Evolutionary conservation across 2,329 filamentous ascomycete genomes (phyloP).

Genomic region (Fonsecaea erecta): DNA sequence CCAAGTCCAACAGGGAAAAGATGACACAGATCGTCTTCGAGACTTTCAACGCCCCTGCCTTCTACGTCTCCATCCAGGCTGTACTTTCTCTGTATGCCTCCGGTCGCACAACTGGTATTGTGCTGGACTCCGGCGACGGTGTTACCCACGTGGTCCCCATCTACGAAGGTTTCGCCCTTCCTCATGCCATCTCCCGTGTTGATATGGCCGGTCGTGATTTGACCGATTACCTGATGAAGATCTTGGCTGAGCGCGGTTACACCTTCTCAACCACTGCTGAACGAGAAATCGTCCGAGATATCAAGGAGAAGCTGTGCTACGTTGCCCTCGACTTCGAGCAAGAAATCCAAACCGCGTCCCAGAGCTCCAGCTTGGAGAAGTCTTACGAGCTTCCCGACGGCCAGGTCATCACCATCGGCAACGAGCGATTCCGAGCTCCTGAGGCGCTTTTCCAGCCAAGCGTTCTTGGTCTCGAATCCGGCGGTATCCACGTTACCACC

Average conservation of each 20-base stretch:
- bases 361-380: slow-evolving; percentile 99
- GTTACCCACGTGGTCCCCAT: slow-evolving; percentile 99
- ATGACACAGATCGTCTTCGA: slow-evolving; percentile 99
- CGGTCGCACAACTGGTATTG: slow-evolving; percentile 99
- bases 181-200: slow-evolving; percentile 99
- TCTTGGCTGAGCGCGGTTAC: slow-evolving; percentile 98
- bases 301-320: slow-evolving; percentile 99
- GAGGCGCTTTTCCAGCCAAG: slow-evolving; percentile 99
- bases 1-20: slow-evolving; percentile 99
- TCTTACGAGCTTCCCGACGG: slow-evolving; percentile 99
- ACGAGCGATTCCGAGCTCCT: slow-evolving; percentile 99
- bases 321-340: slow-evolving; percentile 99
- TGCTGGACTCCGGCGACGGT: slow-evolving; percentile 99
- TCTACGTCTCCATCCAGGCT: slow-evolving; percentile 99
- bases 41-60: slow-evolving; percentile 99
- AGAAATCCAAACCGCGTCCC: slow-evolving; percentile 99
- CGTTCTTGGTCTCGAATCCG: slow-evolving; percentile 96
- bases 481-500: slow-evolving; percentile 98
- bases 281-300: slow-evolving; percentile 99
- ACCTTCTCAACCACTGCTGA: slow-evolving; percentile 99
- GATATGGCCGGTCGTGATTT: slow-evolving; percentile 99
- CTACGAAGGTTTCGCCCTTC: slow-evolving; percentile 99
- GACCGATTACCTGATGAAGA: slow-evolving; percentile 99
- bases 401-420: slow-evolving; percentile 99
- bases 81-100: slow-evolving; percentile 99